Evolutionary conservation across 73 alveolate genomes (phyloP), one percentile per base, ranked within the genome.

Genomic region (Paramecium primaurelia): DNA sequence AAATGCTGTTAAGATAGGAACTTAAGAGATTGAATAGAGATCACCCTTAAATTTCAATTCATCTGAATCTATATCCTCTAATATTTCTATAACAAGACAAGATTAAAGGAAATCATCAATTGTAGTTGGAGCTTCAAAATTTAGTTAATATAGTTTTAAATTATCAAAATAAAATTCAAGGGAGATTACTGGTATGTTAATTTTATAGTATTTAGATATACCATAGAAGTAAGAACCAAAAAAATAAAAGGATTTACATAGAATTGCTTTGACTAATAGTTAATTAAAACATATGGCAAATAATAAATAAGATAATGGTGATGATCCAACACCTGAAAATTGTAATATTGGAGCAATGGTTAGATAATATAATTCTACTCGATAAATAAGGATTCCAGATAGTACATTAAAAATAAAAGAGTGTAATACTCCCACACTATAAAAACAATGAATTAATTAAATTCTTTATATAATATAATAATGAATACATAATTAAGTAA

Each of bases 91-190:
- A 45, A 40, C 42, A 14, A 80, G 73, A 80, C 11, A 80, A 45
- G 84, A 64, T 12, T 26, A 32, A 80, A 42, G 58, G 49, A 80
- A 80, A 80, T 49, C 44, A 0, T 25, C 75, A 7, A 45, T 42
- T 8, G 44, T 80, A 1, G 73, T 64, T 28, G 91, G 77, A 20
- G 58, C 58, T 11, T 80, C 91, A 0, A 80, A 49, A 47, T 80
- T 80, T 49, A 45, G 77, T 49, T 49, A 80, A 36, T 80, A 80
- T 80, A 80, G 91, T 80, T 36, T 28, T 10, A 80, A 49, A 80
- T 44, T 80, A 80, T 49, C 71, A 1, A 28, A 80, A 26, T 11
- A 80, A 11, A 64, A 36, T 44, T 49, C 71, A 26, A 80, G 75
- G 32, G 71, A 49, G 20, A 34, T 45, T 42, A 7, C 51, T 26